phyloP scores from a whole-genome alignment of 352 stramenopile genomes.

The Globisporangium middletonii region DNA sequence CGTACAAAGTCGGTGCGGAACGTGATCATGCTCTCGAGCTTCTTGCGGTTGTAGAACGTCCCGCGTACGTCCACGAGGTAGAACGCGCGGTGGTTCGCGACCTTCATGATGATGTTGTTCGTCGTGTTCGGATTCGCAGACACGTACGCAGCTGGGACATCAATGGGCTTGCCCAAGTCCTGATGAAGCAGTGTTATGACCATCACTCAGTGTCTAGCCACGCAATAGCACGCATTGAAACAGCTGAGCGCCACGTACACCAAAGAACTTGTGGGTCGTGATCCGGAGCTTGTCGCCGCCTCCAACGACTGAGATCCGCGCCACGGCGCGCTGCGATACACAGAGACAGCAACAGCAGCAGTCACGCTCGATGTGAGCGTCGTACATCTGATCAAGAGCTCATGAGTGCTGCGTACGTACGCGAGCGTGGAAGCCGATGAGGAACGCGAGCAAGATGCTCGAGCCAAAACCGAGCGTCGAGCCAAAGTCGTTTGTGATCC shows the following conservation, averaged over 20 bases:
- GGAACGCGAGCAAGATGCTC: constrained; percentile 68
- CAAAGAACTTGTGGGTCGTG: constrained; percentile 87
- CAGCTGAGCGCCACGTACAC: constrained; percentile 26
- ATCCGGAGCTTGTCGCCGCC: constrained; percentile 79
- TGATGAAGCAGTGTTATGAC: constrained; percentile 7
- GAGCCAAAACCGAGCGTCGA: constrained; percentile 78
- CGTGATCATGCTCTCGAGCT: constrained; percentile 84
- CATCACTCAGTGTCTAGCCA: background rate
- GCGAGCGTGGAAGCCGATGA: constrained; percentile 77
- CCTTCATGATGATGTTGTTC: constrained; percentile 85
- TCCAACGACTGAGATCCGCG: constrained; percentile 67
- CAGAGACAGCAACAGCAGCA: background rate
- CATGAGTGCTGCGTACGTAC: constrained; percentile 21
- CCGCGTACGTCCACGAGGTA: constrained; percentile 76
- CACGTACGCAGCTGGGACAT: constrained; percentile 61
- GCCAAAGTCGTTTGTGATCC: constrained; percentile 72
- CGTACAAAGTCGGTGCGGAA: constrained; percentile 78
- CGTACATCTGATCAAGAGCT: background rate
- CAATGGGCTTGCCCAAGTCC: constrained; percentile 55
- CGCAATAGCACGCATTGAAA: background rate
- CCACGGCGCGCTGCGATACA: constrained; percentile 50
- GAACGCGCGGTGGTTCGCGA: constrained; percentile 64
- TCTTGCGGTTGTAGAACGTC: constrained; percentile 84
- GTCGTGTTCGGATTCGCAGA: constrained; percentile 78
- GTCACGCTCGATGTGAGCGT: background rate